Conservation (phyloP, 1,284 basidiomycete species). For the Fistulina hepatica region DNA sequence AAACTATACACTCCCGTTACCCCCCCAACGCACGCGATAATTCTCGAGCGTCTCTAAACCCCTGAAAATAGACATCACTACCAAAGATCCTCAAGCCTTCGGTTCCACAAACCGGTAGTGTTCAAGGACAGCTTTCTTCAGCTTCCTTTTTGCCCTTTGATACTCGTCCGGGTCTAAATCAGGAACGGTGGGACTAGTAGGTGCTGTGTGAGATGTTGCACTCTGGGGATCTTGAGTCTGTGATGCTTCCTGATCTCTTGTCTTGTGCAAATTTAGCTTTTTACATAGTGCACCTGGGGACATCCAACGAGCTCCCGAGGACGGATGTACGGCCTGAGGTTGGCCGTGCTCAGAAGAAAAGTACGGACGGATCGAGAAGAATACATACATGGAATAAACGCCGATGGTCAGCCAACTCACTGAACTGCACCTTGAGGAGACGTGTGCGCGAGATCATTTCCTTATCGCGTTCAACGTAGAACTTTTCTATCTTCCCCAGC, state of each 20-base stretch:
- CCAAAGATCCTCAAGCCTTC: neutral
- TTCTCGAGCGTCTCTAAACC: slow-evolving; percentile 77
- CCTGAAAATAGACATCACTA: slow-evolving; percentile 23
- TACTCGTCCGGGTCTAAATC: slow-evolving; percentile 77
- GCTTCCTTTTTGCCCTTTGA: slow-evolving; percentile 67
- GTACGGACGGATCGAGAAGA: neutral
- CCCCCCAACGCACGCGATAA: slow-evolving; percentile 72
- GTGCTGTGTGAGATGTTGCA: slow-evolving; percentile 2
- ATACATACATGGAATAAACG: slow-evolving; percentile 50
- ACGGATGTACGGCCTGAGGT: neutral
- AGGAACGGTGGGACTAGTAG: no score
- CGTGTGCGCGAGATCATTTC: slow-evolving; percentile 49
- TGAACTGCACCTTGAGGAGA: slow-evolving; percentile 57
- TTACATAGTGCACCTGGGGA: no score
- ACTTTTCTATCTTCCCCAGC: slow-evolving; percentile 73
- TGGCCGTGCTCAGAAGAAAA: no score
- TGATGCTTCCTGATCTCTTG: no score
- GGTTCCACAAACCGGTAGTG: slow-evolving; percentile 58
- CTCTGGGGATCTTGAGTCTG: neutral
- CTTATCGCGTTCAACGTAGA: slow-evolving; percentile 66
- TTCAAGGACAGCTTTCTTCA: slow-evolving; percentile 77
- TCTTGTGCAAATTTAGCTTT: no score
- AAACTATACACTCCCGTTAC: no score
- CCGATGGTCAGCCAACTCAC: slow-evolving; percentile 64
- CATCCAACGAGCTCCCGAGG: slow-evolving; percentile 23